Percentiles rank a stretch among this genome's conserved stretches.
phyloP scores from a whole-genome alignment of 257 asterid species.

The Nicotiana benthamiana region DNA sequence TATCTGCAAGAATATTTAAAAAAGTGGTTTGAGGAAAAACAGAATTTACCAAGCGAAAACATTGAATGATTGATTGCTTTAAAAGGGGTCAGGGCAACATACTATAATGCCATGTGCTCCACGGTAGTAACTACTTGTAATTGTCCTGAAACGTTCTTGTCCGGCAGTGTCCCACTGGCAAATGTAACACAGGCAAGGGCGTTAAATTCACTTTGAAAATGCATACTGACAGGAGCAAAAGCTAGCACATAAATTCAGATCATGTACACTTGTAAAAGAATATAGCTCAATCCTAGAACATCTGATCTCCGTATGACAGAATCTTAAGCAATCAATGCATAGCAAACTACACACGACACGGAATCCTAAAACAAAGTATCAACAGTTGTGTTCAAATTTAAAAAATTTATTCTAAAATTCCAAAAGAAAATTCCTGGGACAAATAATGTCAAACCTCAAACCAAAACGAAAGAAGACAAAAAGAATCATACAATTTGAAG shows the following conservation, averaged over 20 bases:
- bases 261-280: not conserved
- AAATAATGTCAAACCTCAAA: not conserved
- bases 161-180: constrained; percentile 90
- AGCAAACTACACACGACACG: not conserved
- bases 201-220: constrained; percentile 8
- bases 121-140: constrained; percentile 86
- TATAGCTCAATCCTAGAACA: not conserved
- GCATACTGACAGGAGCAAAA: not conserved
- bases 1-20: constrained; percentile 34
- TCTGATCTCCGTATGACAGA: not conserved
- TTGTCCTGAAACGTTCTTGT: constrained; percentile 86
- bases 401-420: not conserved
- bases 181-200: not conserved
- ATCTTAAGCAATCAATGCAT: not conserved
- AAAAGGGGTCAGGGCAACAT: constrained; percentile 13
- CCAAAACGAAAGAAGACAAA: not conserved
- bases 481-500: constrained; percentile 62
- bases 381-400: not conserved
- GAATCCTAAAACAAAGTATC: not conserved
- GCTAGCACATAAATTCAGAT: not conserved
- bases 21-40: constrained; percentile 7
- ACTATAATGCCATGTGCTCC: constrained; percentile 95
- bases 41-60: not conserved
- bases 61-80: not conserved
- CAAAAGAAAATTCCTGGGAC: not conserved